Evolutionary conservation across 31 red algal species (phyloP), one percentile per base, ranked within the genome.

Genomic region (Porphyra umbilicalis): DNA sequence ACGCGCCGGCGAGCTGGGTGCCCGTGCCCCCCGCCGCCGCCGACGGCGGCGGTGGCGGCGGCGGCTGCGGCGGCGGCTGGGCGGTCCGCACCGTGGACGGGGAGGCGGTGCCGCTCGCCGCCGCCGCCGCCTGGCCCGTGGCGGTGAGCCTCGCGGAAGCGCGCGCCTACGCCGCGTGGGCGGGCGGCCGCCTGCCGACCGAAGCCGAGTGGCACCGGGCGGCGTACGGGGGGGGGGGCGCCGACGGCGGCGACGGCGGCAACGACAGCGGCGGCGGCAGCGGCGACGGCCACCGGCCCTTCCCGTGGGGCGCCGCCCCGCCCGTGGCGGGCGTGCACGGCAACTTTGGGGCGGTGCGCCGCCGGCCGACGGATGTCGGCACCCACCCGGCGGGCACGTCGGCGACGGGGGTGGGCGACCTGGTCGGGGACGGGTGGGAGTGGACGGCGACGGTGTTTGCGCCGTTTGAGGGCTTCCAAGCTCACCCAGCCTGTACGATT

Each of bases 391-490:
- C 36, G 15, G 80, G 81, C 0, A 32, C 38, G 30, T 68, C 71
- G 18, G 76, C 68, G 80, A 83, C 38, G 16, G 90, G 90, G 0
- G 88, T 94, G 5, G 39, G 78, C 25, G 94, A 90, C 44, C 83
- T 97, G 75, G 75, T 87, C 40, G 94, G 94, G 10, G 91, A 97
- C 71, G 95, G 95, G 1, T 97, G 95, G 95, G 95, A 97, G 83
- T 75, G 88, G 35, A 94, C 91, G 33, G 82, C 67, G 6, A 82
- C 85, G 13, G 31, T 87, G 37, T 94, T 97, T 46, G 76, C 75
- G 38, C 36, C 82, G 35, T 93, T 97, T 75, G 87, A 85, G 37
- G 93, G 93, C 32, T 93, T 87, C 74, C 68, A 80, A 80, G 78
- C 88, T 11, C n/a, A 76, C 35, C 36, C 85, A 16, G 57, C 57